A percentile compares a stretch with the other conserved stretches of the same genome.
Conservation (phyloP, 2,329 filamentous ascomycete genomes). For the Ophiobolus disseminans region DNA sequence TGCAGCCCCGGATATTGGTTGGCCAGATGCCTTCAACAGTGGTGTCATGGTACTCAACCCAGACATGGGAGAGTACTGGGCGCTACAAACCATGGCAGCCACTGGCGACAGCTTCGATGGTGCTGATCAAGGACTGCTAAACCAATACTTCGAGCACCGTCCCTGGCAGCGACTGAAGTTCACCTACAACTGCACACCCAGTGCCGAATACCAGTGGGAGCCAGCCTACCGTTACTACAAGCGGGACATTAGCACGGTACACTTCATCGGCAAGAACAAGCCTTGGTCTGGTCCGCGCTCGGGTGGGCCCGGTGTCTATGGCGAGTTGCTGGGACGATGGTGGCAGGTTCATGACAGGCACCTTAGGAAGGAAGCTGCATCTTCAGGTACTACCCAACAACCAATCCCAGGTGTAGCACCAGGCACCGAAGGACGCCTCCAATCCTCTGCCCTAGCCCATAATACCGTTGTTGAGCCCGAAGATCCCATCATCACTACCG, state of each 20-base stretch:
- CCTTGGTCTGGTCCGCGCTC: slow-evolving; percentile 70
- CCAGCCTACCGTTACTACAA: slow-evolving; percentile 95
- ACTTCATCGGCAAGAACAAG: slow-evolving; percentile 93
- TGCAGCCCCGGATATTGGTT: slow-evolving; percentile 91
- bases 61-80: slow-evolving; percentile 85
- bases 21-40: slow-evolving; percentile 98
- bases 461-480: slow-evolving; percentile 36
- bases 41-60: slow-evolving; percentile 92
- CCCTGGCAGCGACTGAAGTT: slow-evolving; percentile 88
- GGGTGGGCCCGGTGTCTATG: slow-evolving; percentile 69
- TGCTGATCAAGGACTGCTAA: slow-evolving; percentile 92
- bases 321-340: slow-evolving; percentile 86
- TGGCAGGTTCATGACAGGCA: slow-evolving; percentile 94
- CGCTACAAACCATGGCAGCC: slow-evolving; percentile 81
- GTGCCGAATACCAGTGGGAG: slow-evolving; percentile 95
- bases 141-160: slow-evolving; percentile 85
- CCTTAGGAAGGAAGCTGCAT: slow-evolving; percentile 59
- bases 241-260: slow-evolving; percentile 84
- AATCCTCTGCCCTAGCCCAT: slow-evolving; percentile 24
- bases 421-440: slow-evolving; percentile 11
- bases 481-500: slow-evolving; percentile 46
- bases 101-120: slow-evolving; percentile 94
- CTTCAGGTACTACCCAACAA: slow-evolving; percentile 1
- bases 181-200: slow-evolving; percentile 96
- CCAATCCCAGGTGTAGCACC: slow-evolving; percentile 14